Evolutionary conservation across 495 filamentous ascomycete species (phyloP).

Genomic region (Immersiella caudata): DNA sequence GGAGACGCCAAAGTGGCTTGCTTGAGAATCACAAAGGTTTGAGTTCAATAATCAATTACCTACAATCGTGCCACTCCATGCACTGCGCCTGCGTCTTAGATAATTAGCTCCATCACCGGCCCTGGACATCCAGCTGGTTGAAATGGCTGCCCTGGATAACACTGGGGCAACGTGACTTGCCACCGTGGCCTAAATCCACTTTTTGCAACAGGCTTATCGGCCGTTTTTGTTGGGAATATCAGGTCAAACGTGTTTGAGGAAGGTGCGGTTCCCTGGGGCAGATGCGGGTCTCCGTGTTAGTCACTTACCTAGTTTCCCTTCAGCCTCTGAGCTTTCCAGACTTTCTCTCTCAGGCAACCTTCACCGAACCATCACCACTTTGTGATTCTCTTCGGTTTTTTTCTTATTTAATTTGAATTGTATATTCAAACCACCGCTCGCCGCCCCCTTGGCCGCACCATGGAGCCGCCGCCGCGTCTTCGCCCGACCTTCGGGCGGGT

Average conservation of each 20-base stretch:
- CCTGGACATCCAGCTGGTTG: too few species aligned
- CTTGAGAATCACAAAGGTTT: not conserved
- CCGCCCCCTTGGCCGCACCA: not conserved
- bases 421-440: not conserved
- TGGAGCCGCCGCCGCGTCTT: not conserved
- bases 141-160: too few species aligned
- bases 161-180: too few species aligned
- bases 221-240: too few species aligned
- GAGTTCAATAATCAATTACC: too few species aligned
- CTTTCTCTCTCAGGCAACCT: not conserved
- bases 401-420: not conserved
- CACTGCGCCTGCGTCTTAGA: too few species aligned
- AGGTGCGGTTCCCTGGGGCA: not conserved
- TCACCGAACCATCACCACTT: not conserved
- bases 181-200: too few species aligned
- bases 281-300: not conserved
- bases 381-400: not conserved
- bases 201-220: too few species aligned
- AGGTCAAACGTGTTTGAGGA: not conserved
- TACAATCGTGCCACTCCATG: too few species aligned
- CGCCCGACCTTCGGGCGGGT: not conserved
- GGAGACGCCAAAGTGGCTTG: conserved; percentile 23
- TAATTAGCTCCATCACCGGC: too few species aligned
- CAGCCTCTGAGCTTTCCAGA: not conserved
- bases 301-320: not conserved